These are phyloP conservation scores for Scorias spongiosa DNA, from an alignment of 2,329 filamentous ascomycete genomes.

Conservation along the genomic window DNA sequence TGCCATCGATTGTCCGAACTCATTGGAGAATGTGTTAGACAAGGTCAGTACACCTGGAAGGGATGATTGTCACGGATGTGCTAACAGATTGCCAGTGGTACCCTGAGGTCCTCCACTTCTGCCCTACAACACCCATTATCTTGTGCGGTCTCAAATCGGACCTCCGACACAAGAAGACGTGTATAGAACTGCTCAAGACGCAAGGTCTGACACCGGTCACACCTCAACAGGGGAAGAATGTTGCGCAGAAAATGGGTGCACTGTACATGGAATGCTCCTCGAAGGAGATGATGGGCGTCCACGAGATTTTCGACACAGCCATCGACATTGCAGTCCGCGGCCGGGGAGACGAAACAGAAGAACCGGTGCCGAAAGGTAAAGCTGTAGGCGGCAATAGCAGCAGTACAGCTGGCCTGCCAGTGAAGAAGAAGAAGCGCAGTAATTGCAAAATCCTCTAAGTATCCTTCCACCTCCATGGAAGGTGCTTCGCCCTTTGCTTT, in stretches of 20 bases:
- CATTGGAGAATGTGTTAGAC: constrained; percentile 94
- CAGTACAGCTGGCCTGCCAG: constrained; percentile 15
- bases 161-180: constrained; percentile 85
- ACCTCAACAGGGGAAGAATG: constrained; percentile 69
- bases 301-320: constrained; percentile 88
- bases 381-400: constrained; percentile 17
- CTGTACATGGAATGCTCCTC: constrained; percentile 97
- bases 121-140: constrained; percentile 88
- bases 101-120: constrained; percentile 96
- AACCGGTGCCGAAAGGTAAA: constrained; percentile 28
- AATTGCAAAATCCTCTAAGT: constrained; percentile 63
- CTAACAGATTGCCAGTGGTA: constrained; percentile 58
- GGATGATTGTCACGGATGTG: not conserved
- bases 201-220: constrained; percentile 94
- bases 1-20: constrained; percentile 96
- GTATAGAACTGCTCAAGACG: constrained; percentile 96
- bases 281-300: constrained; percentile 90
- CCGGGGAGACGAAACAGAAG: constrained; percentile 29
- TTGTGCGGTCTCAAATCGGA: constrained; percentile 95
- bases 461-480: constrained; percentile 4
- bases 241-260: constrained; percentile 87
- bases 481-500: constrained; percentile 5
- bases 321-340: constrained; percentile 81
- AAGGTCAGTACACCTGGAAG: constrained; percentile 50
- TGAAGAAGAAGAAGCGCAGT: constrained; percentile 66